These are phyloP conservation scores for Cudoniella acicularis DNA, from an alignment of 495 filamentous ascomycete genomes.

Conservation along the genomic window DNA sequence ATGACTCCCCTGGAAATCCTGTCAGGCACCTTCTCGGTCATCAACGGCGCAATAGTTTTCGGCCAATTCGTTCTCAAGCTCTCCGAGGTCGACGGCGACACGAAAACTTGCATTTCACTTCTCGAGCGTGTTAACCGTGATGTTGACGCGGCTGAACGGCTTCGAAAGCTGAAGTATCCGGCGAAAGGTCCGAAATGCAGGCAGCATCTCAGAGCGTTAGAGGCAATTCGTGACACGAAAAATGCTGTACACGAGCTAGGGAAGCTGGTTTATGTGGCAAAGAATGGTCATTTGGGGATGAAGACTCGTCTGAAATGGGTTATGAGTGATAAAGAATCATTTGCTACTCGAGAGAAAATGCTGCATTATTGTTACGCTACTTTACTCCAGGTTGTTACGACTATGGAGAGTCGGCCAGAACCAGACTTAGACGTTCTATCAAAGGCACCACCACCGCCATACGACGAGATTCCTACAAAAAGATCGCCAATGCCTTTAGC, in stretches of 20 bases:
- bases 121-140: constrained; percentile 1
- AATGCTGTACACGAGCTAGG: not conserved
- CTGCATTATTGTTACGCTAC: not conserved
- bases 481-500: not conserved
- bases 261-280: not conserved
- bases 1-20: constrained; percentile 1
- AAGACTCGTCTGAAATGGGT: not conserved
- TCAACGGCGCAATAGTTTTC: not conserved
- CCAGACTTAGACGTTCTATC: not conserved
- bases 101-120: not conserved
- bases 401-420: not conserved
- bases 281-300: not conserved
- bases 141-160: not conserved
- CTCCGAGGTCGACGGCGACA: not conserved
- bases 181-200: not conserved
- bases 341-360: not conserved
- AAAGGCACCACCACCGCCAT: not conserved
- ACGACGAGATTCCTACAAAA: not conserved
- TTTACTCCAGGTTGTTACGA: constrained; percentile 2
- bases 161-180: not conserved
- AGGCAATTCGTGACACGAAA: not conserved
- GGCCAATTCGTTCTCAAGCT: constrained; percentile 3
- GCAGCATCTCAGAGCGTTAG: not conserved
- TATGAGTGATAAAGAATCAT: constrained; percentile 1
- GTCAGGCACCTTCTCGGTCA: not conserved